phyloP scores from a whole-genome alignment of 805 yeast genomes.

The Starmerella floricola region DNA sequence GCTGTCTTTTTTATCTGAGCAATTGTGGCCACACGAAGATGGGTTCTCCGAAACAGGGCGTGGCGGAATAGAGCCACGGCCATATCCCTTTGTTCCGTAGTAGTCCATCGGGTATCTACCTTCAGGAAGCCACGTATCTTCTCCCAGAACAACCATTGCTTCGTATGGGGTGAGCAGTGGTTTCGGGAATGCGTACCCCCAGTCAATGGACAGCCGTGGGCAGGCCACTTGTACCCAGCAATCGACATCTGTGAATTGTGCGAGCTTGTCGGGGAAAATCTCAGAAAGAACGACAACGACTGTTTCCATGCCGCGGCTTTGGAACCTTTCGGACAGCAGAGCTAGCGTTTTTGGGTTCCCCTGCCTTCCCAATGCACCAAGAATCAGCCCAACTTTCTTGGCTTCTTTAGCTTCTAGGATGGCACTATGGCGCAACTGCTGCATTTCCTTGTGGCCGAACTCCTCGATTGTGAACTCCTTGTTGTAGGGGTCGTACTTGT shows the following conservation, averaged over 20 bases:
- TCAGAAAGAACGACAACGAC: constrained; percentile 80
- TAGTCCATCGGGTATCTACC: constrained; percentile 90
- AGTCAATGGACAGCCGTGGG: constrained; percentile 88
- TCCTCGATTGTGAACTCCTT: constrained; percentile 80
- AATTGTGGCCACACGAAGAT: no score
- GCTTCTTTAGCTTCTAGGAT: constrained; percentile 48
- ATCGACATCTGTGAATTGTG: constrained; percentile 87
- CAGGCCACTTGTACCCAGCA: constrained; percentile 97
- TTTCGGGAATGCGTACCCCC: constrained; percentile 95
- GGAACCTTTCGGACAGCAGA: constrained; percentile 46
- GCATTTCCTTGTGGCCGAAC: constrained; percentile 78
- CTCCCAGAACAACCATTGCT: constrained; percentile 75
- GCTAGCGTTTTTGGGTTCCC: constrained; percentile 72
- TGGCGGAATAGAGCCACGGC: constrained; percentile 64
- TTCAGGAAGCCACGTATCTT: constrained; percentile 36
- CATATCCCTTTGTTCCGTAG: constrained; percentile 80
- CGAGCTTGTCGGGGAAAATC: constrained; percentile 81
- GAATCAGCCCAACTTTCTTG: constrained; percentile 63
- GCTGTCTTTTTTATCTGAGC: no score
- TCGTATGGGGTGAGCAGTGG: constrained; percentile 94
- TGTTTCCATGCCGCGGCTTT: constrained; percentile 47
- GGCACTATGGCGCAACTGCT: constrained; percentile 61
- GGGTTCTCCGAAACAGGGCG: no score
- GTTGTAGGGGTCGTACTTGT: constrained; percentile 87
- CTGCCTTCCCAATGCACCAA: constrained; percentile 93